Evolutionary conservation across 495 filamentous ascomycete species (phyloP).

Genomic region (Xylaria scruposa): DNA sequence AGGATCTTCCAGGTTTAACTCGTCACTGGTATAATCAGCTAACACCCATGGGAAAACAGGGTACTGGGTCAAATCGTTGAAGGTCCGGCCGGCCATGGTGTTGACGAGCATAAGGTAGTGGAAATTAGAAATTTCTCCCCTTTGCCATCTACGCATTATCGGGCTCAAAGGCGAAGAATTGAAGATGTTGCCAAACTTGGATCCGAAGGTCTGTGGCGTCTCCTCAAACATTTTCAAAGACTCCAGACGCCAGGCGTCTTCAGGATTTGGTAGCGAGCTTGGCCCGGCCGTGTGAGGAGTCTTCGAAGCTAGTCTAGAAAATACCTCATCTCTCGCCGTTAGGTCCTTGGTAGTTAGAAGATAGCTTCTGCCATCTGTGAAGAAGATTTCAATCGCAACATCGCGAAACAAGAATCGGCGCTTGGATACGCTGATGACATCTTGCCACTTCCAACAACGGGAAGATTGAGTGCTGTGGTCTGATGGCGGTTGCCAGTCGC

Average conservation of each 20-base stretch:
- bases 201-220: slow-evolving; percentile 79
- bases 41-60: slow-evolving; percentile 98
- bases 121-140: slow-evolving; percentile 96
- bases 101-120: slow-evolving; percentile 99
- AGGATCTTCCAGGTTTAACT: slow-evolving; percentile 84
- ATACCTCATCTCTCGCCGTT: slow-evolving; percentile 76
- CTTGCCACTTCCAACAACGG: slow-evolving; percentile 90
- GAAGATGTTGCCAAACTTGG: slow-evolving; percentile 95
- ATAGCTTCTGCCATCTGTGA: slow-evolving; percentile 94
- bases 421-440: slow-evolving; percentile 96
- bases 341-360: slow-evolving; percentile 81
- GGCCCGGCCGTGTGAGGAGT: slow-evolving; percentile 74
- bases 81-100: slow-evolving; percentile 94
- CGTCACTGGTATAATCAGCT: slow-evolving; percentile 95
- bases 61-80: slow-evolving; percentile 98
- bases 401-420: slow-evolving; percentile 94
- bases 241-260: slow-evolving; percentile 88
- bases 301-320: slow-evolving; percentile 72
- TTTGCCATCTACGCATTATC: slow-evolving; percentile 87
- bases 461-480: slow-evolving; percentile 73
- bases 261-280: slow-evolving; percentile 58
- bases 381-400: slow-evolving; percentile 94
- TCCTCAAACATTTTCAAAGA: slow-evolving; percentile 83
- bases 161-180: slow-evolving; percentile 76
- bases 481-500: slow-evolving; percentile 59